phyloP scores from a whole-genome alignment of 2,329 filamentous ascomycete species.

The Zymoseptoria tritici region DNA sequence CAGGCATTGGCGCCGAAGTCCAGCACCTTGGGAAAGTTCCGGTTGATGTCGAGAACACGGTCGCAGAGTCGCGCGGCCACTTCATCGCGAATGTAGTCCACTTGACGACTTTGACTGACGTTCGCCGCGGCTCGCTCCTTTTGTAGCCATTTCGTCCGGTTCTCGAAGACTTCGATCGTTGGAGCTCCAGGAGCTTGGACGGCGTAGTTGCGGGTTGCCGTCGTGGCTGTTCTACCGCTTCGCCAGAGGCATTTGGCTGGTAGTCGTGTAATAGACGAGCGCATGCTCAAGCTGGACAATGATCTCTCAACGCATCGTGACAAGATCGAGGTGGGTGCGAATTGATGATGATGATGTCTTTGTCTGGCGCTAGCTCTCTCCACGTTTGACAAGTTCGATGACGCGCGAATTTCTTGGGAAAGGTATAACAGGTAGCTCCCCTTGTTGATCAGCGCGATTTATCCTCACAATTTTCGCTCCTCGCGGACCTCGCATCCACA shows the following conservation, averaged over 20 bases:
- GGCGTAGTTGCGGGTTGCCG: slow-evolving; percentile 50
- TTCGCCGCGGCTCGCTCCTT: slow-evolving; percentile 76
- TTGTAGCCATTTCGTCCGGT: slow-evolving; percentile 78
- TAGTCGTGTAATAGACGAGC: slow-evolving; percentile 9
- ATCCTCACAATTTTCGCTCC: background rate
- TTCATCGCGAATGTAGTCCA: slow-evolving; percentile 91
- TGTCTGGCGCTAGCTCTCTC: background rate
- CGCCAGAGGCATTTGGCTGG: slow-evolving; percentile 1
- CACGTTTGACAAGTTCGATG: background rate
- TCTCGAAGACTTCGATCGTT: slow-evolving; percentile 85
- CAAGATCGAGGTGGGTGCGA: background rate
- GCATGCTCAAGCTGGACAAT: slow-evolving; percentile 13
- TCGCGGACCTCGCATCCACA: background rate
- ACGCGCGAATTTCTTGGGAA: background rate
- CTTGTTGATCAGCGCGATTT: background rate
- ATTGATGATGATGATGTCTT: background rate
- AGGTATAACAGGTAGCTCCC: background rate
- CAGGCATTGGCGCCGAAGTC: slow-evolving; percentile 94
- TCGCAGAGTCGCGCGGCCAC: slow-evolving; percentile 79
- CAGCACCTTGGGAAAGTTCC: slow-evolving; percentile 72
- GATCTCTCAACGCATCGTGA: background rate
- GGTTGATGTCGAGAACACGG: slow-evolving; percentile 85
- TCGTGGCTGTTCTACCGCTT: background rate
- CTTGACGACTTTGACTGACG: slow-evolving; percentile 63
- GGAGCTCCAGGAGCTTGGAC: slow-evolving; percentile 69